Evolutionary conservation across 352 stramenopile genomes (phyloP).

Genomic region (Pythium vanterpoolii): DNA sequence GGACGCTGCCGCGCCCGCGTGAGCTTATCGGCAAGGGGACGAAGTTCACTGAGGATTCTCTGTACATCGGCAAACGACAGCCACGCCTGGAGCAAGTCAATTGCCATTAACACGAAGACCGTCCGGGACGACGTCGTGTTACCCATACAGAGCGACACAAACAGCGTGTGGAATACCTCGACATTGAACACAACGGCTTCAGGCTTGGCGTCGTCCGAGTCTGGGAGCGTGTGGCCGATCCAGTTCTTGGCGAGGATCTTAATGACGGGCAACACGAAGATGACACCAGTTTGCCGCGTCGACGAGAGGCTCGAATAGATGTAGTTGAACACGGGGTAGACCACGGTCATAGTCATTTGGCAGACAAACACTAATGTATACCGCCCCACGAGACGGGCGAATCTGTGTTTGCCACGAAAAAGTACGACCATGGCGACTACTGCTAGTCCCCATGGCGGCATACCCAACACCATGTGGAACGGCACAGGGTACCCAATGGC

Average conservation of each 20-base stretch:
- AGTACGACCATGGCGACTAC: neutral
- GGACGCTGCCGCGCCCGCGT: neutral
- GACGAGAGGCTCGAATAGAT: constrained; percentile 13
- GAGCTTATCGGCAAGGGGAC: neutral
- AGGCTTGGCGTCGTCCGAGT: constrained; percentile 27
- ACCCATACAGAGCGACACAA: constrained; percentile 18
- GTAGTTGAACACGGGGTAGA: constrained; percentile 19
- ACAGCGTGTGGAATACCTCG: constrained; percentile 24
- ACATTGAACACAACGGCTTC: constrained; percentile 21
- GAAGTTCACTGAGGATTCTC: neutral
- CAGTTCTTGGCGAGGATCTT: constrained; percentile 42
- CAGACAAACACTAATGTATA: constrained; percentile 8
- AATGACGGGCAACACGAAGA: constrained; percentile 33
- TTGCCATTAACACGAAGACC: neutral
- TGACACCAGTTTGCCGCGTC: constrained; percentile 10
- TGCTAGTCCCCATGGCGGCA: constrained; percentile 24
- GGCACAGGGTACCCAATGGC: constrained; percentile 34
- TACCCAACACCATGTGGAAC: constrained; percentile 36
- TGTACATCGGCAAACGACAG: constrained; percentile 7
- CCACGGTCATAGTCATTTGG: constrained; percentile 8
- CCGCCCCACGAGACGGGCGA: neutral
- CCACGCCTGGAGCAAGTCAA: constrained; percentile 10
- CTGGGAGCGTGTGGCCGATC: constrained; percentile 22
- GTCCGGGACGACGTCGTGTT: constrained; percentile 3
- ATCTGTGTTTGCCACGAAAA: neutral